A percentile compares a stretch with the other conserved stretches of the same genome.
These are phyloP conservation scores for Tuber brumale DNA, from an alignment of 495 filamentous ascomycete genomes.

Conservation along the genomic window DNA sequence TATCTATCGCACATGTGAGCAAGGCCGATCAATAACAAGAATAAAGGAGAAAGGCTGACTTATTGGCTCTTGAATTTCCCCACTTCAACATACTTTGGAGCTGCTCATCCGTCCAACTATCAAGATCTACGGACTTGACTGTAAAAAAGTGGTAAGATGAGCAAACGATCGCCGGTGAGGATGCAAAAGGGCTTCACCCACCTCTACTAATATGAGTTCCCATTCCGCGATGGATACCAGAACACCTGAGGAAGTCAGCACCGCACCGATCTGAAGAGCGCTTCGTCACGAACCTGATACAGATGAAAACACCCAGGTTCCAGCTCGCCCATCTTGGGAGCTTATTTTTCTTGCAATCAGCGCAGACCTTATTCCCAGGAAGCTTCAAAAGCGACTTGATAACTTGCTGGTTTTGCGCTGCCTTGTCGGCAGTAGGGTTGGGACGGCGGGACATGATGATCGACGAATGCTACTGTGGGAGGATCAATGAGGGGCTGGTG, in stretches of 20 bases:
- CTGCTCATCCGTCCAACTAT: constrained; percentile 98
- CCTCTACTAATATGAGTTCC: constrained; percentile 89
- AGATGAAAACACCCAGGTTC: constrained; percentile 93
- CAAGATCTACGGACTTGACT: constrained; percentile 95
- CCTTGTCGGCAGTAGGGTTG: constrained; percentile 71
- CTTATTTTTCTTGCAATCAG: constrained; percentile 97
- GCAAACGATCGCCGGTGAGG: background rate
- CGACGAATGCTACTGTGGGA: background rate
- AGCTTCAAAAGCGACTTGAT: constrained; percentile 91
- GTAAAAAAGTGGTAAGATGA: constrained; percentile 6
- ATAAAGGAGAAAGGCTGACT: constrained; percentile 48
- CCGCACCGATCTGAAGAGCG: constrained; percentile 6
- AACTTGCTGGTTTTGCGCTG: constrained; percentile 78
- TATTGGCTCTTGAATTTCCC: constrained; percentile 94
- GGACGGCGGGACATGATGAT: constrained; percentile 76
- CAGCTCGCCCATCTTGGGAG: constrained; percentile 98
- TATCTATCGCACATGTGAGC: constrained; percentile 50
- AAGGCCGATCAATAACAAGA: constrained; percentile 10
- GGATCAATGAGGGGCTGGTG: background rate
- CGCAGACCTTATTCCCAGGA: constrained; percentile 89
- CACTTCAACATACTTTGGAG: constrained; percentile 82
- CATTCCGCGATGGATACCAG: constrained; percentile 96
- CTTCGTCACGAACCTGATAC: constrained; percentile 59
- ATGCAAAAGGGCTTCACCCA: constrained; percentile 11
- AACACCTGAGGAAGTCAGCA: constrained; percentile 54